Conservation (phyloP, 345 rosid species). For the Lumnitzera racemosa region DNA sequence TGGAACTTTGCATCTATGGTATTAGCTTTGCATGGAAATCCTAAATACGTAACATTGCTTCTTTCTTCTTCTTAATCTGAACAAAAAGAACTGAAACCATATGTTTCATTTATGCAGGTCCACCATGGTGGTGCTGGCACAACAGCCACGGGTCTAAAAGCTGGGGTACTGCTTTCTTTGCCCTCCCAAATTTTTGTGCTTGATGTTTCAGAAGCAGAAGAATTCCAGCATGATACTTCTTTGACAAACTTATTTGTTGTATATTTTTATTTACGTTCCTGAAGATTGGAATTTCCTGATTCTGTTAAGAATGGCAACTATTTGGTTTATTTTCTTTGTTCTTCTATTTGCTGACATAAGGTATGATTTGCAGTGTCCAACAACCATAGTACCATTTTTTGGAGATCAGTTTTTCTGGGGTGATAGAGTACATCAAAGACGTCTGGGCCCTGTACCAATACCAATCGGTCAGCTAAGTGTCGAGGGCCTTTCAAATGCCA, state of each 20-base stretch:
- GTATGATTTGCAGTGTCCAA: constrained; percentile 69
- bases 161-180: constrained; percentile 56
- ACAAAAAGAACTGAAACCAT: constrained; percentile 6
- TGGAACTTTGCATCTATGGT: not conserved
- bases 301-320: not conserved
- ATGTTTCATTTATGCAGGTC: constrained; percentile 41
- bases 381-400: constrained; percentile 90
- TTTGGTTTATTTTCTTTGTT: not conserved
- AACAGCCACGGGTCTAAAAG: constrained; percentile 88
- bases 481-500: constrained; percentile 73
- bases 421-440: constrained; percentile 58
- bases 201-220: too few species aligned
- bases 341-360: constrained; percentile 4
- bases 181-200: not conserved
- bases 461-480: constrained; percentile 68
- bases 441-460: constrained; percentile 81
- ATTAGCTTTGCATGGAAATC: not conserved
- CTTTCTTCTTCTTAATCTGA: not conserved
- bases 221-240: too few species aligned
- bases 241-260: too few species aligned
- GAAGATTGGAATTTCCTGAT: too few species aligned
- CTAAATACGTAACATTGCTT: not conserved
- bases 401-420: constrained; percentile 99
- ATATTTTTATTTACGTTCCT: too few species aligned
- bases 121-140: constrained; percentile 99